phyloP scores from a whole-genome alignment of 352 stramenopile genomes.

The Pythium apleroticum region DNA sequence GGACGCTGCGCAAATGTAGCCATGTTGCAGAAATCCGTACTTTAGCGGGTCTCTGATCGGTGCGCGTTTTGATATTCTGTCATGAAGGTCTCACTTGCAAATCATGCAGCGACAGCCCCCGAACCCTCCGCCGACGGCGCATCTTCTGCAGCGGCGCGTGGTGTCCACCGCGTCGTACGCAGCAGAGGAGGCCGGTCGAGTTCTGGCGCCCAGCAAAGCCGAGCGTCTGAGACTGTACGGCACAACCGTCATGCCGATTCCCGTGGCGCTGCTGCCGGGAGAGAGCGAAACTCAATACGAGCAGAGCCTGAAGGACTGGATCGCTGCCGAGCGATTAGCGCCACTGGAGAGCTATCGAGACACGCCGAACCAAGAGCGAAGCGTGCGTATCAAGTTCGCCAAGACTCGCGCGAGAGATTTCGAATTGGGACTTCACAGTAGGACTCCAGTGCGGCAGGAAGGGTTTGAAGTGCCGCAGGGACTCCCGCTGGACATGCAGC shows the following conservation, averaged over 20 bases:
- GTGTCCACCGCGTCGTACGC: background rate
- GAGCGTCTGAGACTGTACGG: background rate
- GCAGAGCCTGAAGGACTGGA: background rate
- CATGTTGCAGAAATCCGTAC: background rate
- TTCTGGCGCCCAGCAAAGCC: background rate
- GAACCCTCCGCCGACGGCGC: background rate
- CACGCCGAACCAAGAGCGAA: background rate
- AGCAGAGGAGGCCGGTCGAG: background rate
- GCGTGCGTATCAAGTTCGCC: background rate
- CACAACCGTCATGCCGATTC: background rate
- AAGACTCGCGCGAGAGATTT: background rate
- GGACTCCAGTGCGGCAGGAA: too few relatives aligned
- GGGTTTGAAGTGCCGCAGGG: too few relatives aligned
- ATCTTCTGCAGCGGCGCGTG: background rate
- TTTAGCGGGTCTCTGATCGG: background rate
- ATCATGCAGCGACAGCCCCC: background rate
- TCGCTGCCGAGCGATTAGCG: background rate
- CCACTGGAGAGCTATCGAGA: background rate
- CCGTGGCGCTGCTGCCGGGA: background rate
- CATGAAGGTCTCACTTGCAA: too few relatives aligned
- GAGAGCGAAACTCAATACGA: background rate
- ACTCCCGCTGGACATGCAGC: too few relatives aligned
- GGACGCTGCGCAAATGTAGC: background rate
- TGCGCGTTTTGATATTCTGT: background rate
- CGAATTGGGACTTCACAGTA: too few relatives aligned